Conservation (phyloP, 768 basidiomycete species). For the Scleroderma bovista region DNA sequence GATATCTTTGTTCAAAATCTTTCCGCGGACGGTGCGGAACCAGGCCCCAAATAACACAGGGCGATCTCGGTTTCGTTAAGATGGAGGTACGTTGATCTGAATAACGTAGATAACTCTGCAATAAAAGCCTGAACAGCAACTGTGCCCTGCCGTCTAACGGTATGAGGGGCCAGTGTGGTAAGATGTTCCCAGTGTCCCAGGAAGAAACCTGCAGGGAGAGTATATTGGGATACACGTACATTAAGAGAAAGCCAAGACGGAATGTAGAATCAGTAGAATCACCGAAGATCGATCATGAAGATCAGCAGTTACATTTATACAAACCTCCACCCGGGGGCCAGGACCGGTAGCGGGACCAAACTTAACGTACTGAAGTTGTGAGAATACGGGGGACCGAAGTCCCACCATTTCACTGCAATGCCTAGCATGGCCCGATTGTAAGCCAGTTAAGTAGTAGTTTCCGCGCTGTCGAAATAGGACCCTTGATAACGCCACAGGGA, state of each 20-base stretch:
- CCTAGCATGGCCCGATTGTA: too few species aligned
- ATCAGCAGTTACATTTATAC: conserved; percentile 10
- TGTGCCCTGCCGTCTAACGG: conserved; percentile 13
- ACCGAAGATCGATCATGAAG: conserved; percentile 48
- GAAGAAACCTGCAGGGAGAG: conserved; percentile 30
- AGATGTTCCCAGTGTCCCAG: conserved; percentile 14
- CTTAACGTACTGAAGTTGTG: conserved; percentile 27
- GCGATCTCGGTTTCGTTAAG: conserved; percentile 52
- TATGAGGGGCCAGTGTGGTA: conserved; percentile 24
- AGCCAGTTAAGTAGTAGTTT: too few species aligned
- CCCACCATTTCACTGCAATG: too few species aligned
- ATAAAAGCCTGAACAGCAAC: conserved; percentile 20
- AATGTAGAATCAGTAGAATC: conserved; percentile 42
- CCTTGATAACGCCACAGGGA: too few species aligned
- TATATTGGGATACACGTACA: conserved; percentile 29
- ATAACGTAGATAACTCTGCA: conserved; percentile 44
- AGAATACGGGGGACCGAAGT: too few species aligned
- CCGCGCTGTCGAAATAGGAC: too few species aligned
- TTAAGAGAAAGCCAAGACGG: conserved; percentile 43
- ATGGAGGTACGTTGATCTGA: conserved; percentile 44
- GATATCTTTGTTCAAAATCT: conserved; percentile 50
- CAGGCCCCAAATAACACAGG: conserved; percentile 72
- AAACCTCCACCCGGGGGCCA: conserved; percentile 59
- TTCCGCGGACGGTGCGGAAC: conserved; percentile 64
- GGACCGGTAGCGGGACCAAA: conserved; percentile 51